phyloP scores from a whole-genome alignment of 1,284 basidiomycete genomes.

The Hemileia vastatrix region DNA sequence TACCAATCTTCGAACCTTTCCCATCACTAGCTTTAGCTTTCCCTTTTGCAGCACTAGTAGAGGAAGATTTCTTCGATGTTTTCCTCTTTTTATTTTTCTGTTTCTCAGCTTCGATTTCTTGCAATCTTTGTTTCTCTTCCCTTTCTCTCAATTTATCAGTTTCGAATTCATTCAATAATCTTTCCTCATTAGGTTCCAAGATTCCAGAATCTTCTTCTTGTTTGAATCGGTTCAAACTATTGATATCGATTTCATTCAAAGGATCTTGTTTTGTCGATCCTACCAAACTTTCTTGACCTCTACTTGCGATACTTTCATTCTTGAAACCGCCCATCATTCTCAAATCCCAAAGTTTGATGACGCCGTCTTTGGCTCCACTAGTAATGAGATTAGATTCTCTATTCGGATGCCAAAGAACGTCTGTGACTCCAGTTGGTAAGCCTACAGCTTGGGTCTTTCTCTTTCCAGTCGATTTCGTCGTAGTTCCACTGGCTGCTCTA shows the following conservation, averaged over 20 bases:
- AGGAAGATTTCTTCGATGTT: neutral
- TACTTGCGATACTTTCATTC: neutral
- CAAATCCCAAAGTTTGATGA: constrained; percentile 40
- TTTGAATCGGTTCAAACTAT: neutral
- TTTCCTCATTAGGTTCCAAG: neutral
- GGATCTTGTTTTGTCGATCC: neutral
- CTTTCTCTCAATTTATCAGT: neutral
- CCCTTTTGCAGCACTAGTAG: neutral
- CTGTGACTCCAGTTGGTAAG: neutral
- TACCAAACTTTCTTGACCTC: neutral
- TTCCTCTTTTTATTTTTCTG: too few relatives aligned
- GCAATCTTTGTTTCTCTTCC: neutral
- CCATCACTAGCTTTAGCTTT: neutral
- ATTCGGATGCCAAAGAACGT: neutral
- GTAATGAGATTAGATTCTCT: neutral
- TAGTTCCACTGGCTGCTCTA: too few relatives aligned
- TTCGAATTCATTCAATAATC: neutral
- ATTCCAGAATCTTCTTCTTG: neutral
- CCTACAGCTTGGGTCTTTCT: neutral
- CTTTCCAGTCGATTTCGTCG: neutral
- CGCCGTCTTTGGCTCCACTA: constrained; percentile 27
- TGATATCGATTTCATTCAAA: neutral
- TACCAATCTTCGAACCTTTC: neutral
- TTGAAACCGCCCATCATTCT: constrained; percentile 20
- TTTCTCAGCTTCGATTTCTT: neutral